These are phyloP conservation scores for Emericellopsis terricola DNA, from an alignment of 495 filamentous ascomycete genomes.

Conservation along the genomic window DNA sequence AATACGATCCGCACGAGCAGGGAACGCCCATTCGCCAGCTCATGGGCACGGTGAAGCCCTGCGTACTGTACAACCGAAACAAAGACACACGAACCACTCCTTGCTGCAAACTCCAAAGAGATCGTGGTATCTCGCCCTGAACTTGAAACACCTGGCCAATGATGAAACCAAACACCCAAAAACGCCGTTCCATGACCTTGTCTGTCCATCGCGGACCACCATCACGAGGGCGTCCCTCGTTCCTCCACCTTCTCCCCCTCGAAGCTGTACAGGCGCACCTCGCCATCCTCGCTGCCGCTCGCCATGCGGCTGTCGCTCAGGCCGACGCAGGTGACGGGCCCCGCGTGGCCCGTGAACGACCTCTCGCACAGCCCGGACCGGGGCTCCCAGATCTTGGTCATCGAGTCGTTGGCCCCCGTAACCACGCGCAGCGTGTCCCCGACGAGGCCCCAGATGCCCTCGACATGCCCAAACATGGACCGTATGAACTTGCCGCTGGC, in stretches of 20 bases:
- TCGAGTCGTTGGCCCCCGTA: constrained; percentile 77
- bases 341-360: constrained; percentile 76
- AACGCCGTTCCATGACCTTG: not conserved
- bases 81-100: too few relatives aligned
- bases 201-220: too few relatives aligned
- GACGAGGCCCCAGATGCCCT: constrained; percentile 88
- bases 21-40: too few relatives aligned
- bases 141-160: not conserved
- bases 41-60: too few relatives aligned
- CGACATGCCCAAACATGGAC: constrained; percentile 90
- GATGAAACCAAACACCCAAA: not conserved
- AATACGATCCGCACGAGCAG: too few relatives aligned
- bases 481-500: constrained; percentile 62
- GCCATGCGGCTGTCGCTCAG: constrained; percentile 74
- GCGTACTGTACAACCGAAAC: too few relatives aligned
- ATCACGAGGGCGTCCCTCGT: constrained; percentile 16
- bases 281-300: constrained; percentile 83
- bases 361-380: constrained; percentile 77
- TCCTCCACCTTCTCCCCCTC: constrained; percentile 25
- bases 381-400: constrained; percentile 84
- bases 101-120: too few relatives aligned
- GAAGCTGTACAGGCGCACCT: constrained; percentile 77
- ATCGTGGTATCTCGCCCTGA: too few relatives aligned
- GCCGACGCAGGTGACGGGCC: constrained; percentile 82
- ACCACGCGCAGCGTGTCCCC: constrained; percentile 83